Conservation (phyloP, 1,139 yeast species). For the Geotrichum cucujoidarum region DNA sequence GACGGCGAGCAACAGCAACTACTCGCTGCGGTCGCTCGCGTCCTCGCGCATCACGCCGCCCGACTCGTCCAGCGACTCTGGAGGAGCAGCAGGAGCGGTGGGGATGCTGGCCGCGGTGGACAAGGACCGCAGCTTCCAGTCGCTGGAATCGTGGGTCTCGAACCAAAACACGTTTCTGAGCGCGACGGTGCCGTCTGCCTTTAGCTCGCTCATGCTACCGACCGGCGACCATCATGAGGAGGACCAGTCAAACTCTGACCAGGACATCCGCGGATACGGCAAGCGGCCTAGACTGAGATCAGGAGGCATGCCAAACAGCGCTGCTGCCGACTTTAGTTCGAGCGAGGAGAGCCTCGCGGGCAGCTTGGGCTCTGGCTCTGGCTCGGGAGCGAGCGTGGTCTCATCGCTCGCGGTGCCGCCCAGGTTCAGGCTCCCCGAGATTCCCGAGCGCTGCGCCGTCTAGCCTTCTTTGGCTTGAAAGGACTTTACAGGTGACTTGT, state of each 20-base stretch:
- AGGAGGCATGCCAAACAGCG: not conserved
- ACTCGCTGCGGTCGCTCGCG: not conserved
- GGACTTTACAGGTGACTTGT: too few species aligned
- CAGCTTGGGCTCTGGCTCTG: not conserved
- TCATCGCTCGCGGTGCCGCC: not conserved
- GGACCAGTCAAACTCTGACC: too few species aligned
- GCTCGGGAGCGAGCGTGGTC: not conserved
- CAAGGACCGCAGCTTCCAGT: not conserved
- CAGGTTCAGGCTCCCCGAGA: slow-evolving; percentile 5
- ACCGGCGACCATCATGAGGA: not conserved
- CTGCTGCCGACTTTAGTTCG: not conserved
- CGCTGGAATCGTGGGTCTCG: slow-evolving; percentile 7
- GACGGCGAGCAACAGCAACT: not conserved
- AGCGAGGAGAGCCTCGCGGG: not conserved
- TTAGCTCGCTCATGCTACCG: not conserved
- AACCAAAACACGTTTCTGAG: not conserved
- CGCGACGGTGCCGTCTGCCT: not conserved
- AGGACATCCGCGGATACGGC: too few species aligned
- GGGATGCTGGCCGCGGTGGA: not conserved
- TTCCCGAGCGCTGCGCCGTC: too few species aligned
- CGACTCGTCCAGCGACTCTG: not conserved
- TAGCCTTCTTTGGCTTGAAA: too few species aligned
- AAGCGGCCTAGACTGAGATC: too few species aligned
- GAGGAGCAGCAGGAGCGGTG: not conserved
- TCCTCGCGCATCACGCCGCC: not conserved